These are phyloP conservation scores for Hemileia vastatrix DNA, from an alignment of 1,284 basidiomycete genomes.

Conservation along the genomic window DNA sequence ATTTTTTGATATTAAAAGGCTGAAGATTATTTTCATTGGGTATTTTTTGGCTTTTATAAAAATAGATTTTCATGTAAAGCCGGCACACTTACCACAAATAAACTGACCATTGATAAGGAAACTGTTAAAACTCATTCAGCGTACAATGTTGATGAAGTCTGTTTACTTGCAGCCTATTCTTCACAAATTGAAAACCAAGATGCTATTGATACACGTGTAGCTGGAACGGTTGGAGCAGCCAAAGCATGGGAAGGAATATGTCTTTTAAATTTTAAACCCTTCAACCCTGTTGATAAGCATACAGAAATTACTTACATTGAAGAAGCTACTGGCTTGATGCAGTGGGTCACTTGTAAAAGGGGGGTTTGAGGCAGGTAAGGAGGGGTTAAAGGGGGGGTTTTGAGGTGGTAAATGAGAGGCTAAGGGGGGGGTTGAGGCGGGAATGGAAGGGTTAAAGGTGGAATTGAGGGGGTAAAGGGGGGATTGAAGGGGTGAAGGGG, in stretches of 20 bases:
- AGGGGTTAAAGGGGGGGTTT: too few relatives aligned
- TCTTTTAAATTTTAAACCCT: slow-evolving; percentile 94
- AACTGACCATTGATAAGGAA: slow-evolving; percentile 89
- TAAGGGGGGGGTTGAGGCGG: too few relatives aligned
- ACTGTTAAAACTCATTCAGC: slow-evolving; percentile 84
- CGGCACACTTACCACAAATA: slow-evolving; percentile 98
- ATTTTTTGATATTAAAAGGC: too few relatives aligned
- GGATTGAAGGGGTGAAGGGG: too few relatives aligned
- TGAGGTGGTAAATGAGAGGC: too few relatives aligned
- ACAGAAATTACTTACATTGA: slow-evolving; percentile 96
- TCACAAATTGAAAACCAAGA: slow-evolving; percentile 98
- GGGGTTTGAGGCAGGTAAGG: too few relatives aligned
- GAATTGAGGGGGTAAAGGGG: too few relatives aligned
- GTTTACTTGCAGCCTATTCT: slow-evolving; percentile 85
- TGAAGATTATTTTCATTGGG: too few relatives aligned
- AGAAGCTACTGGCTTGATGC: slow-evolving; percentile 80
- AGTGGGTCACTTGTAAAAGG: slow-evolving; percentile 97
- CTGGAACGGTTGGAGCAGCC: slow-evolving; percentile 60
- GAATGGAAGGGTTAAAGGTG: too few relatives aligned
- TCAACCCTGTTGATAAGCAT: slow-evolving; percentile 98
- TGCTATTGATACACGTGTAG: slow-evolving; percentile 82
- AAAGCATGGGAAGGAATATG: slow-evolving; percentile 83
- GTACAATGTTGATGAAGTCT: slow-evolving; percentile 77
- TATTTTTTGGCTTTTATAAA: too few relatives aligned
- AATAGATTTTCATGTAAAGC: too few relatives aligned